Evolutionary conservation across 1,284 basidiomycete species (phyloP), one percentile per base, ranked within the genome.

Genomic region (Naganishia liquefaciens): DNA sequence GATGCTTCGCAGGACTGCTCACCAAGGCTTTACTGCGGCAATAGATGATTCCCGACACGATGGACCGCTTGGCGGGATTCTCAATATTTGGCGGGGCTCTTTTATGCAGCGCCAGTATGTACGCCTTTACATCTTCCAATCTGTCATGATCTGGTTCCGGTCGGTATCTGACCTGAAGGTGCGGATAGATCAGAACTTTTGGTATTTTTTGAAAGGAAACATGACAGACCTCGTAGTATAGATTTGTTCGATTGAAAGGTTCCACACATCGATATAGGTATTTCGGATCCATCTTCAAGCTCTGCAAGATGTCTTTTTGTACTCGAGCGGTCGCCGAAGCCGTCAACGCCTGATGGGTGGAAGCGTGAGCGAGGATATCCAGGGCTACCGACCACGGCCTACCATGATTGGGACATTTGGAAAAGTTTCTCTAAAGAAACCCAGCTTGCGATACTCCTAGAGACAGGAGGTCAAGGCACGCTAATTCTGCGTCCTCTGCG

Each of bases 381-480:
- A 7, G 6, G 25, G 50, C 28, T 61, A n/a, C 23, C 3, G 5
- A 30, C 17, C 15, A n/a, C 13, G 19, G 58, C 81, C 54, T 71
- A 89, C 88, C 84, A 91, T 93, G 68, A 93, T 87, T 0, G 91
- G 91, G 0, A 93, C 83, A 57, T 82, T 80, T 0, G 85, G 85
- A 72, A 87, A 93, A 23, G 81, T 81, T 37, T 84, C 79, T 0
- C 90, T 82, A 74, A 93, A 90, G 25, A 80, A 78, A 6, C 88
- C 88, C 5, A 94, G 81, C 42, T 81, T 82, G 49, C 88, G 80
- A 73, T 91, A 93, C 54, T 88, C 86, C 73, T 77, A 66, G 17
- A 55, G 15, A 53, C 33, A 52, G 62, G n/a, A 13, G 10, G 11
- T 2, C 27, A 17, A 28, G 19, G 33, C 27, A 33, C 11, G 11